Base-by-base conservation (phyloP, 345 rosid species). In the Atalantia buxifolia region DNA sequence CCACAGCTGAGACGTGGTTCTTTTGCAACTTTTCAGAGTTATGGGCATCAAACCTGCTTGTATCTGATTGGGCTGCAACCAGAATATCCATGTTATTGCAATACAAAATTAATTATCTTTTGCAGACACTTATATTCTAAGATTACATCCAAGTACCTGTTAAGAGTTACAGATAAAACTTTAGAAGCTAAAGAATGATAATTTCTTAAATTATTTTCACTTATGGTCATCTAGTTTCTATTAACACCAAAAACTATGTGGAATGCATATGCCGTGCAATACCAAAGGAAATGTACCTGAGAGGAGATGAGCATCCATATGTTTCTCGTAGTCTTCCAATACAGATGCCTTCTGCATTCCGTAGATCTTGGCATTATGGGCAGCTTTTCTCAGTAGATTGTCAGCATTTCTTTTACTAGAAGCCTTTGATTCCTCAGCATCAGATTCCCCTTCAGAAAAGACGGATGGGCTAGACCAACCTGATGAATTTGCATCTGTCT, bases 361-460 rank as follows among this genome's bases (percentile, higher is more conserved):
- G 63, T 80, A 71, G 78, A 83, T 83, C 81, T 80, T 88, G 25
- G 89, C 80, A 38, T 86, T 90, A 62, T 80, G 83, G 28, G 90
- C 85, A 53, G 88, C 88, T 82, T 88, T 89, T 74, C 74, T 80
- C 74, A 85, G 70, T 62, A 85, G 81, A 77, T 80, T 86, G 72
- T 87, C 91, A 69, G 85, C 71, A 69, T 79, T 87, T 82, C 84
- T 89, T 86, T 82, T 85, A 80, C 83, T 83, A 59, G 79, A 50
- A 56, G 84, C 83, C 87, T 82, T 87, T 16, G 84, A 79, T 25
- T 90, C 91, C 66, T 89, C 94, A 1, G 77, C 48, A 14, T 86
- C 94, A 83, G 89, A 91, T 81, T 89, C 94, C 72, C 90, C 94
- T 86, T 91, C 92, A 19, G 91, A 89, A 82, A 82, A 89, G 35